Percentiles rank a stretch among this genome's conserved stretches.
Evolutionary conservation across 2,329 filamentous ascomycete genomes (phyloP).

Genomic region (Aspergillus amoenus): DNA sequence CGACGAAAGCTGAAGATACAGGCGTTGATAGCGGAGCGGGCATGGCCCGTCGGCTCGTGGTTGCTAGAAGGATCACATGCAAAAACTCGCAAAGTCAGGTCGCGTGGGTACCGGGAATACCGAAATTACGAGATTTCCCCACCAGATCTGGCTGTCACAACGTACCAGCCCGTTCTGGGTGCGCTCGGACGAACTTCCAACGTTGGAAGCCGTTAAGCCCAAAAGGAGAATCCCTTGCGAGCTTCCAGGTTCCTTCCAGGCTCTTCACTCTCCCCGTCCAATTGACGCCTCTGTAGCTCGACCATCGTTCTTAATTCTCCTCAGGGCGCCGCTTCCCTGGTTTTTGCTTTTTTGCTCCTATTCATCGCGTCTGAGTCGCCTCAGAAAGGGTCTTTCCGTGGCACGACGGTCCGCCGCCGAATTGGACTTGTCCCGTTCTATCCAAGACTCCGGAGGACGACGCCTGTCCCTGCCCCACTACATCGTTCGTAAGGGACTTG

Average conservation of each 20-base stretch:
- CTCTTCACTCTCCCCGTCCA: slow-evolving; percentile 4
- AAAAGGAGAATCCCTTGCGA: slow-evolving; percentile 11
- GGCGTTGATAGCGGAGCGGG: slow-evolving; percentile 16
- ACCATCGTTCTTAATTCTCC: slow-evolving; percentile 5
- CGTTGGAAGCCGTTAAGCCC: neutral
- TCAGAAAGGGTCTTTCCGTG: slow-evolving; percentile 2
- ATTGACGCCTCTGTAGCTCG: neutral
- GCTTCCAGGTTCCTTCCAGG: neutral
- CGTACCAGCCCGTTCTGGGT: slow-evolving; percentile 14
- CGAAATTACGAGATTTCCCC: slow-evolving; percentile 19
- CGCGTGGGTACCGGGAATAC: slow-evolving; percentile 37
- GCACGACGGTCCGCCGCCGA: slow-evolving; percentile 5
- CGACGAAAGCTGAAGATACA: slow-evolving; percentile 23
- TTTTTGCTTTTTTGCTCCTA: slow-evolving; percentile 1
- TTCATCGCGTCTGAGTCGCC: neutral
- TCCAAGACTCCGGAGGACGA: neutral
- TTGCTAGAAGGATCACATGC: slow-evolving; percentile 35
- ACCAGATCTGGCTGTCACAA: neutral
- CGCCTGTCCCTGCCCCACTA: slow-evolving; percentile 7
- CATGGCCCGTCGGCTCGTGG: slow-evolving; percentile 24
- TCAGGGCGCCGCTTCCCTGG: neutral
- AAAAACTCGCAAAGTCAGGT: slow-evolving; percentile 23
- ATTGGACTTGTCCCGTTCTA: neutral
- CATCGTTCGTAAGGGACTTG: neutral
- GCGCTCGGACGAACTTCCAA: slow-evolving; percentile 20